Conservation (phyloP, 2,329 filamentous ascomycete species). For the Cyphellophora attinorum region DNA sequence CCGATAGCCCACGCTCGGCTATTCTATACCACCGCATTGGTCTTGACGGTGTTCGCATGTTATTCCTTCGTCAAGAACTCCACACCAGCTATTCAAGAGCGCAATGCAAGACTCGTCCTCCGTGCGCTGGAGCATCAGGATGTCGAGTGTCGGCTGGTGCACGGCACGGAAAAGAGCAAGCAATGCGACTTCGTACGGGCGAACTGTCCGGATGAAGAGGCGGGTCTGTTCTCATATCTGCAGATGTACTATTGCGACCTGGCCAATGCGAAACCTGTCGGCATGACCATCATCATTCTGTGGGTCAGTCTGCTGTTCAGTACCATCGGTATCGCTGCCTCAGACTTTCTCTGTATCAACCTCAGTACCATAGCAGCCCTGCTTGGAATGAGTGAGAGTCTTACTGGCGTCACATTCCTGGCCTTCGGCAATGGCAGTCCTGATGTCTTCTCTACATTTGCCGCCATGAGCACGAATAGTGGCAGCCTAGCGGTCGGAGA, state of each 20-base stretch:
- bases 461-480: constrained; percentile 92
- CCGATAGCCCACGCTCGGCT: constrained; percentile 10
- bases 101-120: constrained; percentile 6
- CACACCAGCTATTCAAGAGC: background rate
- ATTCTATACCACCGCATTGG: constrained; percentile 14
- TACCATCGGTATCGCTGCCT: constrained; percentile 94
- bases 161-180: constrained; percentile 52
- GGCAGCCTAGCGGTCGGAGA: constrained; percentile 95
- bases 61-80: constrained; percentile 9
- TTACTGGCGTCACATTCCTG: constrained; percentile 91
- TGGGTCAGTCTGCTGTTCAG: constrained; percentile 90
- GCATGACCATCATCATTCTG: constrained; percentile 65
- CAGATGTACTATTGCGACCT: constrained; percentile 82
- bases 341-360: constrained; percentile 97
- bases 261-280: constrained; percentile 57
- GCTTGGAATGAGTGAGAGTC: constrained; percentile 86
- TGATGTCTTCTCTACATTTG: constrained; percentile 97
- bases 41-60: constrained; percentile 12
- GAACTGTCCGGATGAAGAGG: constrained; percentile 82
- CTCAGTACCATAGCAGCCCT: constrained; percentile 84
- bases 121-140: constrained; percentile 12
- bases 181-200: constrained; percentile 77
- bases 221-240: constrained; percentile 81
- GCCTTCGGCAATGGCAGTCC: constrained; percentile 97
- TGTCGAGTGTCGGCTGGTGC: constrained; percentile 61